These are phyloP conservation scores for Coprinopsis strossmayeri DNA, from an alignment of 768 basidiomycete species.

Conservation along the genomic window DNA sequence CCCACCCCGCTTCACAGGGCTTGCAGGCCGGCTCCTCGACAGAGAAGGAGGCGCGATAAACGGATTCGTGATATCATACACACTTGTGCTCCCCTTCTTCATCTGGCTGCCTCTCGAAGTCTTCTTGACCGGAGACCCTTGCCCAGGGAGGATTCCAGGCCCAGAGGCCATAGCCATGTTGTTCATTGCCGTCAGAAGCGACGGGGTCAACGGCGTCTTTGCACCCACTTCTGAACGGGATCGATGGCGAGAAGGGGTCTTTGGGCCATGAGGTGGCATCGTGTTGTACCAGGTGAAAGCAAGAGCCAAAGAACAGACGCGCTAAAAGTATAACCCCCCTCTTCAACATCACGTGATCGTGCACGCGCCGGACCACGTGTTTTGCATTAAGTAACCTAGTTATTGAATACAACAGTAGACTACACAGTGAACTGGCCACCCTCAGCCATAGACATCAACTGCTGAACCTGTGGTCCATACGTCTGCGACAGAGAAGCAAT, in stretches of 20 bases:
- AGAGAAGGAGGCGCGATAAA: constrained; percentile 40
- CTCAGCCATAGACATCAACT: background rate
- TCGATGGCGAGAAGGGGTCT: constrained; percentile 42
- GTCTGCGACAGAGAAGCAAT: constrained; percentile 24
- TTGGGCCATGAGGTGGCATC: constrained; percentile 18
- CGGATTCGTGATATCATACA: constrained; percentile 54
- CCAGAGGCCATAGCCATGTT: constrained; percentile 30
- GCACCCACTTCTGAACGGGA: constrained; percentile 35
- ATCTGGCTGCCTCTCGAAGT: background rate
- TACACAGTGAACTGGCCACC: background rate
- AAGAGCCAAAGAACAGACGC: background rate
- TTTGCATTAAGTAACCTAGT: too few species aligned
- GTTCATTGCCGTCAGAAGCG: constrained; percentile 33
- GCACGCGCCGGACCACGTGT: constrained; percentile 9
- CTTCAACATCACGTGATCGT: constrained; percentile 7
- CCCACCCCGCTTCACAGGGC: constrained; percentile 58
- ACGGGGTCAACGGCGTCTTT: constrained; percentile 46
- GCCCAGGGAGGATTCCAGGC: constrained; percentile 19
- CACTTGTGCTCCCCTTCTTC: constrained; percentile 7
- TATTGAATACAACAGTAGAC: too few species aligned
- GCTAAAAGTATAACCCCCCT: background rate
- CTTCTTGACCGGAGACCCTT: constrained; percentile 20
- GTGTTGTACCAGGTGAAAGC: background rate
- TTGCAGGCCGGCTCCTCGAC: constrained; percentile 42
- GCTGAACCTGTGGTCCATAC: background rate